phyloP scores from a whole-genome alignment of 1,284 basidiomycete genomes.

The Singerocomus inundabilis region DNA sequence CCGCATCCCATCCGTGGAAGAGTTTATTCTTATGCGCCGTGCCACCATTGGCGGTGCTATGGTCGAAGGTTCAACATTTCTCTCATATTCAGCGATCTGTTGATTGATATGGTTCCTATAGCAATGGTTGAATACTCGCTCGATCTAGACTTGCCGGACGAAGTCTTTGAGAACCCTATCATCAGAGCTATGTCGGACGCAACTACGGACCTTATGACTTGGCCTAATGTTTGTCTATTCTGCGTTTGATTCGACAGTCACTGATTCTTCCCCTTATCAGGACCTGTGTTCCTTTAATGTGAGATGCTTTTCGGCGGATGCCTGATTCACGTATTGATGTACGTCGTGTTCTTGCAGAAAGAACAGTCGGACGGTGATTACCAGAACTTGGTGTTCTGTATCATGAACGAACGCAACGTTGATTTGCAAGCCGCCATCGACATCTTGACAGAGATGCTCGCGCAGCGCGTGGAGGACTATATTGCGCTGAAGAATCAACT shows the following conservation, averaged over 20 bases:
- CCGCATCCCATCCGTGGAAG: conserved; percentile 40
- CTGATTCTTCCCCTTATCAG: conserved; percentile 24
- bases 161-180: conserved; percentile 42
- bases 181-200: conserved; percentile 44
- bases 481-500: conserved; percentile 36
- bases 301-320: conserved; percentile 16
- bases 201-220: conserved; percentile 47
- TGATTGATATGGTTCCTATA: conserved; percentile 16
- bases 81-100: background rate
- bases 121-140: conserved; percentile 49
- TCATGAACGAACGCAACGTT: conserved; percentile 44
- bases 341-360: conserved; percentile 34
- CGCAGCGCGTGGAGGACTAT: conserved; percentile 42
- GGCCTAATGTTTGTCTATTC: conserved; percentile 42
- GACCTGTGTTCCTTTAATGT: conserved; percentile 50
- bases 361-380: conserved; percentile 51
- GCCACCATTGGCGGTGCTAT: conserved; percentile 44
- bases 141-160: conserved; percentile 44
- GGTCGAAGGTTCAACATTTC: conserved; percentile 40
- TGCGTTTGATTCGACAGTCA: background rate
- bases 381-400: conserved; percentile 48
- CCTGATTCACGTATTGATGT: conserved; percentile 6
- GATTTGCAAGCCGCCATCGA: conserved; percentile 45
- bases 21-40: conserved; percentile 44
- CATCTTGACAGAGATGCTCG: conserved; percentile 43